A percentile compares a stretch with the other conserved stretches of the same genome.
These are phyloP conservation scores for Aspergillus nomiae DNA, from an alignment of 2,329 filamentous ascomycete species.

Conservation along the genomic window DNA sequence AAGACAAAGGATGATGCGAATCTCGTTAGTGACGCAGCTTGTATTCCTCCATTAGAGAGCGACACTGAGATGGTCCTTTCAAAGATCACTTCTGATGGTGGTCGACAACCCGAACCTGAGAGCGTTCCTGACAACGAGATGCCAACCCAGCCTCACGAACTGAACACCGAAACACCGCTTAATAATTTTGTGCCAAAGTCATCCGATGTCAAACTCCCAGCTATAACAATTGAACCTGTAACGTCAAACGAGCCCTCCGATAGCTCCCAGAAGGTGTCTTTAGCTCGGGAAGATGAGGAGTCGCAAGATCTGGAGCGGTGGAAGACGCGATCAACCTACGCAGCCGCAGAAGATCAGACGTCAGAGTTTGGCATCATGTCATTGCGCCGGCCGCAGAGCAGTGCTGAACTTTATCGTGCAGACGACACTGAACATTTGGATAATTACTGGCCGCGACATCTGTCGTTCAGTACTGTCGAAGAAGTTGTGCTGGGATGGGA, in stretches of 20 bases:
- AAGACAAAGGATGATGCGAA: constrained; percentile 40
- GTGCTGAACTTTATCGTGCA: constrained; percentile 27
- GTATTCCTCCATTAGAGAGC: constrained; percentile 31
- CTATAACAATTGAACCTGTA: constrained; percentile 36
- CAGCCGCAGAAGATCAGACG: constrained; percentile 30
- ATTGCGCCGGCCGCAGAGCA: constrained; percentile 43
- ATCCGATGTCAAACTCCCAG: constrained; percentile 28
- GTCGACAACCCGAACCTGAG: constrained; percentile 19
- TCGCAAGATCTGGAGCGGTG: constrained; percentile 31
- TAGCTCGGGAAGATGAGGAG: constrained; percentile 27
- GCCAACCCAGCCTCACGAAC: constrained; percentile 18
- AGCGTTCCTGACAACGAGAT: constrained; percentile 20
- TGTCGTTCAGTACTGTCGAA: constrained; percentile 53
- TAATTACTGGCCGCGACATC: constrained; percentile 41
- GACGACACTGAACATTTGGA: constrained; percentile 24
- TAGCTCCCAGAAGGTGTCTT: constrained; percentile 17
- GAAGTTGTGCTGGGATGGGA: constrained; percentile 45
- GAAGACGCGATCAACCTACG: constrained; percentile 32
- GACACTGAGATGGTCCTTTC: constrained; percentile 25
- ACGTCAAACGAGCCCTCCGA: constrained; percentile 22
- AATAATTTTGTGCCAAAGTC: constrained; percentile 16
- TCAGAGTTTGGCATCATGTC: constrained; percentile 30
- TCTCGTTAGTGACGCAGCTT: constrained; percentile 30
- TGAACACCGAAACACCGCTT: constrained; percentile 8
- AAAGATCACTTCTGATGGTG: constrained; percentile 20